Base-by-base conservation (phyloP, 1,284 basidiomycete species). In the Pascua guehoae region DNA sequence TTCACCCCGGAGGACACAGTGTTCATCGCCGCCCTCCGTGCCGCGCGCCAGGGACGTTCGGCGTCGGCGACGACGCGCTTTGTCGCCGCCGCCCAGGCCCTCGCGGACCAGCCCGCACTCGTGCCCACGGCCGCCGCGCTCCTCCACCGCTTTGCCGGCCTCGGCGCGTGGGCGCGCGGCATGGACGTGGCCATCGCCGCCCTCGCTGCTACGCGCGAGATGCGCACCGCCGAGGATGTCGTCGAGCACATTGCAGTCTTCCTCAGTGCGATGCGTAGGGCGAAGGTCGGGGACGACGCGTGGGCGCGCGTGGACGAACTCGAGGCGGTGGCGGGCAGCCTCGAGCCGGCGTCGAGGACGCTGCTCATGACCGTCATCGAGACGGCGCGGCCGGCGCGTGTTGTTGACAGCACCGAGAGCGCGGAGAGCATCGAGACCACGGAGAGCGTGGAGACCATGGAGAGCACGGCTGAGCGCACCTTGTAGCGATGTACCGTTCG, bases 161-260 rank as follows among this genome's bases (percentile, higher is more conserved):
- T 41, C 42, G 47, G 24, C 7, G 49, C 50, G 8, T 51, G 53
- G 49, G 37, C n/a, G 24, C 37, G 47, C 0, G 57, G 53, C 4
- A 11, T 46, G 12, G 46, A 54, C 45, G 49, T 52, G 0, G 40
- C 48, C n/a, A 4, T 5, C 10, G 12, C 24, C 11, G 46, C 17
- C 11, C 18, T 47, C 16, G 10, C 24, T 10, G 47, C n/a, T 18
- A n/a, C 32, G 32, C 16, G 42, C 15, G 14, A 10, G 10, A 10
- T 16, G n/a, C 16, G 42, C 2, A 17, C 42, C n/a, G 42, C 12
- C 18, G 40, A 37, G 41, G 50, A 47, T 8, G 37, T 41, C 3
- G 46, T 52, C 51, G 51, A 57, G 24, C 32, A 44, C 38, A 47
- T 42, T 5, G 17, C 41, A 8, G 53, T 49, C 2, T 54, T 43